Conservation (phyloP, 2,329 filamentous ascomycete species). For the Penicillium sp. region DNA sequence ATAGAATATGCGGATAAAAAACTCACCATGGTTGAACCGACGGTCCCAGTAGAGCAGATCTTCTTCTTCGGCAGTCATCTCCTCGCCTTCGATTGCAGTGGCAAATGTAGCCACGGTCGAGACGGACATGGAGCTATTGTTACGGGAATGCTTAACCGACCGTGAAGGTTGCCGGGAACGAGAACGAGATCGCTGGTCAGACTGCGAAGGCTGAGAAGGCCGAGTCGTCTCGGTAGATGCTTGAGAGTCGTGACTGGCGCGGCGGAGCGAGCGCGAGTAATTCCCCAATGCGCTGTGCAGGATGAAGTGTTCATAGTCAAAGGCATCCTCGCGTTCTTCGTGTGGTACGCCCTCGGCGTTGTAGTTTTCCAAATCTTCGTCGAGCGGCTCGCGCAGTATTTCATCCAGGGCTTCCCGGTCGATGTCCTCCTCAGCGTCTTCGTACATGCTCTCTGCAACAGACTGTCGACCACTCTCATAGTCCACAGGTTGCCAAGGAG, state of each 20-base stretch:
- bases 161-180: conserved; percentile 3
- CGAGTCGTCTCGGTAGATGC: conserved; percentile 51
- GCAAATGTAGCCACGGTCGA: conserved; percentile 60
- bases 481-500: not conserved
- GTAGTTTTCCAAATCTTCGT: conserved; percentile 35
- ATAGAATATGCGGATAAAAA: not conserved
- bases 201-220: conserved; percentile 13
- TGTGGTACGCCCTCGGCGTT: conserved; percentile 64
- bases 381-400: conserved; percentile 47
- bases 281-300: conserved; percentile 84
- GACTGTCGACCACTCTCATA: conserved; percentile 29
- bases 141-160: conserved; percentile 42
- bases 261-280: conserved; percentile 34
- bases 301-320: conserved; percentile 96
- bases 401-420: conserved; percentile 58
- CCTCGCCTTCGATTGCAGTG: conserved; percentile 54
- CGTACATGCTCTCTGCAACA: conserved; percentile 36
- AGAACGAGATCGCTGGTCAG: not conserved
- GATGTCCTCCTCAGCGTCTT: conserved; percentile 48
- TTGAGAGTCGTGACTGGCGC: conserved; percentile 37
- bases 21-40: conserved; percentile 34
- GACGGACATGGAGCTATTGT: conserved; percentile 54
- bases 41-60: conserved; percentile 39
- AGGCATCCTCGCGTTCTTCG: conserved; percentile 89
- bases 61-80: conserved; percentile 32